Base-by-base conservation (phyloP, 2,329 filamentous ascomycete species). In the Neonectria hederae region DNA sequence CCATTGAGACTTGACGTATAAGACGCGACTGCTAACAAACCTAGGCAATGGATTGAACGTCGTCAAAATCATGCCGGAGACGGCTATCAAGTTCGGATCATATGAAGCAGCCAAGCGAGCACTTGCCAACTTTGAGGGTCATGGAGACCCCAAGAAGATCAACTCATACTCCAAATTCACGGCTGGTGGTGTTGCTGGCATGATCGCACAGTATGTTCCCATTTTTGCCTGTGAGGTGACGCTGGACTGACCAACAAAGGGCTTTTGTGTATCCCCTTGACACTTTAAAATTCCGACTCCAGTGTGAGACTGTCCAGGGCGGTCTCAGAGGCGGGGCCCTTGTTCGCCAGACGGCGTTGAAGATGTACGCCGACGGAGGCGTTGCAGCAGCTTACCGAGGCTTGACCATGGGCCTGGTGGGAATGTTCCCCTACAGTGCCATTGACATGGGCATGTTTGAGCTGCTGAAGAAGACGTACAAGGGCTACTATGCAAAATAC, bases 51-150 rank as follows among this genome's bases (percentile, higher is more conserved):
- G 96, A 4, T 83, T 99, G 71, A 99, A 99, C 72, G 94, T 99
- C 3, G 80, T 97, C 75, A 99, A 99, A 79, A 96, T 99, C 65
- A 97, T 98, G 93, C 96, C 96, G 0, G 96, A 99, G 81, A 97
- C 95, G 28, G 95, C 96, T 26, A 97, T 99, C 76, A 97, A 97
- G 80, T 99, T 99, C 77, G 96, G 96, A 65, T 95, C 94, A 21
- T 99, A 97, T 76, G 96, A 99, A 87, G 94, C 93, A 55, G 91
- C 94, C 9, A 99, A 98, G 83, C 90, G 93, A 67, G 88, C 91
- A 4, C 88, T 98, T 65, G 93, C 95, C 53, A 89, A 88, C 64
- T 80, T 97, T 54, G 96, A 98, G 83, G 96, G 96, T 7, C 94
- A 97, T 74, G 86, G 90, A 67, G 93, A 98, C 76, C 86, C 93